Evolutionary conservation across 306 rosid genomes (phyloP), one percentile per base, ranked within the genome.

Genomic region (Prunus salicina): DNA sequence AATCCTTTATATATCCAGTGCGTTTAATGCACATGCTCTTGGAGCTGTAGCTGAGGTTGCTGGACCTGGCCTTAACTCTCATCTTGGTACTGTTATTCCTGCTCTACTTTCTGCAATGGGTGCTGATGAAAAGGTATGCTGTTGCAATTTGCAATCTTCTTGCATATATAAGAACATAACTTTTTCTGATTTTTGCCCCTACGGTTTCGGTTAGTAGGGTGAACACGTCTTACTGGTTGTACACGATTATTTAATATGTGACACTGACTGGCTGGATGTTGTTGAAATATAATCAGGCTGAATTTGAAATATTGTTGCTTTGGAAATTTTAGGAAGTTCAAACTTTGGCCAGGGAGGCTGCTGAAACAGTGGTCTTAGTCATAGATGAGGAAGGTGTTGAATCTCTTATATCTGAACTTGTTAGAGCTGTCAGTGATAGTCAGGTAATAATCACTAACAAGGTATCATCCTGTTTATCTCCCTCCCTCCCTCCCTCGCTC

Each of bases 1-100:
- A 46, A 19, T 67, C 43, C 76, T 63, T 51, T 78, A 58, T 27
- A 53, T 81, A 60, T 87, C 19, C 82, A 95, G 99, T 76, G 99
- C 99, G 77, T 86, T 95, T 82, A 81, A 92, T 83, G 97, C 97
- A 60, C 99, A 95, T 86, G 99, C 99, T 67, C 84, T 95, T n/a
- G 97, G 97, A 53, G 99, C 97, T 75, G 87, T 95, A 74, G 99
- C 99, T 20, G 97, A 92, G 80, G 99, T 95, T 72, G 99, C 99
- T 62, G 99, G 97, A 67, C 87, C 97, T 73, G 90, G 99, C 74
- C 97, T 90, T 67, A 79, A 92, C 77, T 51, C 74, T 72, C 99
- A 95, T 84, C 97, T 95, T 75, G 84, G 92, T 55, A 92, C 90
- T 49, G 86, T 92, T 79, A 96, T 95, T 85, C 97, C 97, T 79